phyloP scores from a whole-genome alignment of 2,329 filamentous ascomycete genomes.

The Alternaria metachromatica region DNA sequence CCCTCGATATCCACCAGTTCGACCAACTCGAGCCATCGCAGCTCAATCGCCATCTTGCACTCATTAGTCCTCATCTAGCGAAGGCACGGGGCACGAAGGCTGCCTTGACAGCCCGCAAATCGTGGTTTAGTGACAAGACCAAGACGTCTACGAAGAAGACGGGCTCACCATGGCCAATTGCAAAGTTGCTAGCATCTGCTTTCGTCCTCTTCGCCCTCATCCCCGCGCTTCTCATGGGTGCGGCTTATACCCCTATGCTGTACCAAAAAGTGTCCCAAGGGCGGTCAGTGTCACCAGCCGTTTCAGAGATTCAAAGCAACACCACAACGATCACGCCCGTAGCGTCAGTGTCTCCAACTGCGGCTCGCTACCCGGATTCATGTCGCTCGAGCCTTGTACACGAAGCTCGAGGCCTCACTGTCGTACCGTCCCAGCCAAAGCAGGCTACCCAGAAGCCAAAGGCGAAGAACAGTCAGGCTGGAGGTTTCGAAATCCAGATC shows the following conservation, averaged over 20 bases:
- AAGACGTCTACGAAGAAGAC: constrained; percentile 15
- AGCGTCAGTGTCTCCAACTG: constrained; percentile 5
- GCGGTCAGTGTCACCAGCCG: constrained; percentile 1
- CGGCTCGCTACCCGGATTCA: not conserved
- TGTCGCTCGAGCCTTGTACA: constrained; percentile 6
- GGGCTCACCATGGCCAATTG: not conserved
- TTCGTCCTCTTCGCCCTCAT: constrained; percentile 27
- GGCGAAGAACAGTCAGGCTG: constrained; percentile 37
- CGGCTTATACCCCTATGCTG: constrained; percentile 18
- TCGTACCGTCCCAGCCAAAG: constrained; percentile 16
- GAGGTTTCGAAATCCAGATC: constrained; percentile 60
- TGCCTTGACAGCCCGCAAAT: constrained; percentile 1
- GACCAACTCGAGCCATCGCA: constrained; percentile 43
- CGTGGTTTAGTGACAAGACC: constrained; percentile 7
- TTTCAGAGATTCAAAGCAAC: constrained; percentile 2
- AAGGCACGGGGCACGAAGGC: constrained; percentile 2
- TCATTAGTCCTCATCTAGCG: constrained; percentile 35
- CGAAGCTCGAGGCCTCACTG: constrained; percentile 25
- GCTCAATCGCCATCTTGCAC: constrained; percentile 48
- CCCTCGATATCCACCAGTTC: constrained; percentile 43
- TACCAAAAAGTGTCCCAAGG: constrained; percentile 13
- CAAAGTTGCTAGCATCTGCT: constrained; percentile 14
- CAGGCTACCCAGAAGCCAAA: constrained; percentile 12
- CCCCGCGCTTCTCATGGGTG: constrained; percentile 21
- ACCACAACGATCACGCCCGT: constrained; percentile 9